Conservation (phyloP, 768 basidiomycete genomes). For the Glaciozyma antarctica region DNA sequence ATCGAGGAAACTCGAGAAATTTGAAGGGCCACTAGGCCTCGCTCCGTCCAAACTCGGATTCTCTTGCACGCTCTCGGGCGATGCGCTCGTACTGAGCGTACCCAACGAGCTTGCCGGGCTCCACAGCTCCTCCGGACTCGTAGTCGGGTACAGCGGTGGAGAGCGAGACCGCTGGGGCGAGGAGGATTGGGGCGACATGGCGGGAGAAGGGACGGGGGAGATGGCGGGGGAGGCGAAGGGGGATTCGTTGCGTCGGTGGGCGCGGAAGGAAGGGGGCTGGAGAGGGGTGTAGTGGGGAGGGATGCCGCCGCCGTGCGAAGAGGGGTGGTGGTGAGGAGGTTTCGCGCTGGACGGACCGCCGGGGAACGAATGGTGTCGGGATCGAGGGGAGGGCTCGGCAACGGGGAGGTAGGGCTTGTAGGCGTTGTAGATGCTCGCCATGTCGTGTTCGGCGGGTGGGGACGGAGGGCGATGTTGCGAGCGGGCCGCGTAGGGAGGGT, state of each 20-base stretch:
- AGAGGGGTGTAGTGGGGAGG: conserved; percentile 15
- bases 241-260: not conserved
- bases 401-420: conserved; percentile 5
- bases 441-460: not conserved
- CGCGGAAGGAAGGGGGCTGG: conserved; percentile 26
- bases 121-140: not conserved
- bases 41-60: not conserved
- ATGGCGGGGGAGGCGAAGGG: conserved; percentile 19
- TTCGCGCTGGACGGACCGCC: not conserved
- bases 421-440: not conserved
- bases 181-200: not conserved
- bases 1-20: conserved; percentile 28
- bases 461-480: conserved; percentile 3
- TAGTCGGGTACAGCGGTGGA: conserved; percentile 1
- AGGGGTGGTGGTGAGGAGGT: not conserved
- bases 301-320: not conserved
- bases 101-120: not conserved
- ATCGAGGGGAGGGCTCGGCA: not conserved
- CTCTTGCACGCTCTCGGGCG: conserved; percentile 12
- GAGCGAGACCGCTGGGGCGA: not conserved
- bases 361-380: conserved; percentile 16
- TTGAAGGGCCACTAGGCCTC: conserved; percentile 17
- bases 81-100: not conserved
- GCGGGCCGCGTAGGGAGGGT: not conserved
- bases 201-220: not conserved